Percentiles rank a stretch among this genome's conserved stretches.
Conservation (phyloP, 2,329 filamentous ascomycete genomes). For the Lachnellula subtilissima region DNA sequence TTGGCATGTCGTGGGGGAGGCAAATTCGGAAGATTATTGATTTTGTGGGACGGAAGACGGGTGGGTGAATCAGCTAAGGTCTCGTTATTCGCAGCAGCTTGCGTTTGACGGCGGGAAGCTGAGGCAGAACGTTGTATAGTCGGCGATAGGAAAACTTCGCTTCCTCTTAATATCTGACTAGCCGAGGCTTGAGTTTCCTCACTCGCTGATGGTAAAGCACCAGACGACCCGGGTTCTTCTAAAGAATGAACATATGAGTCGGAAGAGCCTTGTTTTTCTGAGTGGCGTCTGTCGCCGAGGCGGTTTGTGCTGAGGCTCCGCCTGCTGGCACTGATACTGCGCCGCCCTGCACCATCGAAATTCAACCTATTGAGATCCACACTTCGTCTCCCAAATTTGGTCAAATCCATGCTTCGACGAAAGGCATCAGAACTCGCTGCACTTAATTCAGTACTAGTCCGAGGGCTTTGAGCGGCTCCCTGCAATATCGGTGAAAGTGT, state of each 20-base stretch:
- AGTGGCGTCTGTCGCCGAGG: constrained; percentile 44
- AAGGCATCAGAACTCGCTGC: constrained; percentile 52
- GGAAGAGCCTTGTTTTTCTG: constrained; percentile 56
- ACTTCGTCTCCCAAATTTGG: constrained; percentile 39
- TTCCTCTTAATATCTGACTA: constrained; percentile 83
- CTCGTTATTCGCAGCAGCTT: constrained; percentile 13
- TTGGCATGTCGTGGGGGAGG: constrained; percentile 14
- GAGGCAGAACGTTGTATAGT: constrained; percentile 52
- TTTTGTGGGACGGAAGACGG: neutral
- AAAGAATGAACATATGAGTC: constrained; percentile 73
- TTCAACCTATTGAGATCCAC: constrained; percentile 45
- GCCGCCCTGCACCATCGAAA: constrained; percentile 41
- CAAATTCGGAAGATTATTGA: constrained; percentile 7
- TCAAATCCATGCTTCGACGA: constrained; percentile 47
- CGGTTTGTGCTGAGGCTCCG: constrained; percentile 48
- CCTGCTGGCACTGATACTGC: constrained; percentile 60
- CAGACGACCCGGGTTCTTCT: constrained; percentile 71
- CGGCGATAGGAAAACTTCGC: constrained; percentile 81
- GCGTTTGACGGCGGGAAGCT: constrained; percentile 12
- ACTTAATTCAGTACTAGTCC: constrained; percentile 49
- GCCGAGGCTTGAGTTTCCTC: constrained; percentile 76
- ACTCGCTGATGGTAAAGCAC: constrained; percentile 60
- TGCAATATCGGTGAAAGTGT: constrained; percentile 48
- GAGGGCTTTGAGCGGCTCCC: constrained; percentile 40
- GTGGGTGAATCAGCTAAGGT: constrained; percentile 21